phyloP scores from a whole-genome alignment of 2,329 filamentous ascomycete genomes.

The Neonectria coccinea region DNA sequence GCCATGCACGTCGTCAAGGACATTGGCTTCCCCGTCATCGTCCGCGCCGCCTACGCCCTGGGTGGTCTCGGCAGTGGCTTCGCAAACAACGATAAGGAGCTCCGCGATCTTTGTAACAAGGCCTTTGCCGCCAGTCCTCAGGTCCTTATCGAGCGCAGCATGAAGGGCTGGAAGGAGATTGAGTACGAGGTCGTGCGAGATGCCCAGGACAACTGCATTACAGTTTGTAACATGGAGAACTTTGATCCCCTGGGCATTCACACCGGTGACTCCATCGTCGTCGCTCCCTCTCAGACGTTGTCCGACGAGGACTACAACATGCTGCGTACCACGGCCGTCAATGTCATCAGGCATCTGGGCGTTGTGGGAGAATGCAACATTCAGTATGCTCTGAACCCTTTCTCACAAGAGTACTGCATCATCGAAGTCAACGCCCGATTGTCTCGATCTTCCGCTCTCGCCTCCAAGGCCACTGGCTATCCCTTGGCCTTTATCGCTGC shows the following conservation, averaged over 20 bases:
- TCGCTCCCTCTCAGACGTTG: conserved; percentile 95
- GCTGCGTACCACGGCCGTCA: conserved; percentile 95
- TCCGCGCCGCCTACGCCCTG: conserved; percentile 94
- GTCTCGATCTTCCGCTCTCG: conserved; percentile 93
- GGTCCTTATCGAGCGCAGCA: conserved; percentile 95
- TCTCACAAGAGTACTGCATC: conserved; percentile 96
- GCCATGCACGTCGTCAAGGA: conserved; percentile 87
- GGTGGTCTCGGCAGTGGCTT: conserved; percentile 97
- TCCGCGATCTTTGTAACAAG: conserved; percentile 90
- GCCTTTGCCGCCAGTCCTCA: conserved; percentile 96
- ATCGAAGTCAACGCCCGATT: conserved; percentile 98
- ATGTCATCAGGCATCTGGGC: conserved; percentile 95
- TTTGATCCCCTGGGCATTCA: conserved; percentile 98
- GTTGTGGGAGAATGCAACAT: conserved; percentile 99
- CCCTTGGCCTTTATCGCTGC: conserved; percentile 96
- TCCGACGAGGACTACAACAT: conserved; percentile 99
- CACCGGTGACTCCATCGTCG: conserved; percentile 97
- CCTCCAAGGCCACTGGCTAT: conserved; percentile 97
- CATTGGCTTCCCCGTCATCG: conserved; percentile 97
- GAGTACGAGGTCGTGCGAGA: conserved; percentile 99
- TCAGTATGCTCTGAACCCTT: conserved; percentile 96
- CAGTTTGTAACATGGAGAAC: conserved; percentile 99
- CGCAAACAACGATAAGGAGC: conserved; percentile 85
- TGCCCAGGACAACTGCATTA: conserved; percentile 97
- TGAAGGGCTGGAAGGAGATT: conserved; percentile 99